Evolutionary conservation across 257 asterid genomes (phyloP).

Genomic region (Perilla frutescens): DNA sequence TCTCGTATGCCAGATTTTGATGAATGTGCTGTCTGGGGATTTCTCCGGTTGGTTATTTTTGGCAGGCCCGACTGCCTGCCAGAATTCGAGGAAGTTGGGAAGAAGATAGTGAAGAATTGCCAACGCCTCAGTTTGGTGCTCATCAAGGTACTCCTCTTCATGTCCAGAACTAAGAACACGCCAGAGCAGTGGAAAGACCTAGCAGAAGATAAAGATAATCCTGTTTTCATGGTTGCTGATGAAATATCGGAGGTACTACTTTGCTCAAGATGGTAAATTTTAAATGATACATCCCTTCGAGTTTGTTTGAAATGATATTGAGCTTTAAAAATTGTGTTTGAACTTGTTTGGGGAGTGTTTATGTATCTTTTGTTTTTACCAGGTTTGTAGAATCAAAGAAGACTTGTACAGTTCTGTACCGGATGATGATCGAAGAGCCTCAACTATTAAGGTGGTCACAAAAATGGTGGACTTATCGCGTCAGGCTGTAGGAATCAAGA

Average conservation of each 20-base stretch:
- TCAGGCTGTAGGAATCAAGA: not conserved
- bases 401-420: not conserved
- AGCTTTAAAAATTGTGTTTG: not conserved
- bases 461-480: not conserved
- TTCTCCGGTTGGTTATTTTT: not conserved
- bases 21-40: not conserved
- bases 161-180: not conserved
- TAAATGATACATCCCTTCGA: no score
- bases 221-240: conserved; percentile 14
- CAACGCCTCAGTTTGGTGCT: not conserved
- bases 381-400: conserved; percentile 1
- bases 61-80: not conserved
- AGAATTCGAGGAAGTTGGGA: not conserved
- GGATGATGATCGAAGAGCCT: not conserved
- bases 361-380: not conserved
- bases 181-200: conserved; percentile 4
- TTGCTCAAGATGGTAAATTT: no score
- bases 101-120: conserved; percentile 1
- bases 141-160: conserved; percentile 3
- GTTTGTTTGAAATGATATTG: no score
- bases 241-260: conserved; percentile 7
- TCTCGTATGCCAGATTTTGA: not conserved
- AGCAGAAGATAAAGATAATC: conserved; percentile 12
- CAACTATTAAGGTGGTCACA: not conserved
- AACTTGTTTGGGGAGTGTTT: not conserved